Evolutionary conservation across 1,284 basidiomycete genomes (phyloP).

Genomic region (Hypsizygus ulmarius): DNA sequence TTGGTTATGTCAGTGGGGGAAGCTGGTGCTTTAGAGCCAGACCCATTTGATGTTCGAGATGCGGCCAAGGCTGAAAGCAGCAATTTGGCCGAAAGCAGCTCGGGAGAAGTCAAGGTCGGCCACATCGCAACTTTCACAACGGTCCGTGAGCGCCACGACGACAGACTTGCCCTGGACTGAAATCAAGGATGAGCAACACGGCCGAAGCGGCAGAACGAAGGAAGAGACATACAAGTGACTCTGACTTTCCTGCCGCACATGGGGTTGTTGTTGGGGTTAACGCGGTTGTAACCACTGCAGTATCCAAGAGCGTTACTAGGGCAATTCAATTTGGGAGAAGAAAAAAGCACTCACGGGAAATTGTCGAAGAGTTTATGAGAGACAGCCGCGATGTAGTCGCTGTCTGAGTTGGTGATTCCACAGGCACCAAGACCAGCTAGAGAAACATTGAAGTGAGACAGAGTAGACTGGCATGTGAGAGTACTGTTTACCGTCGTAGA

Average conservation of each 20-base stretch:
- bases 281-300: constrained; percentile 44
- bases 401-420: constrained; percentile 55
- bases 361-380: constrained; percentile 56
- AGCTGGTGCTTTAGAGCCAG: constrained; percentile 33
- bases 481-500: constrained; percentile 39
- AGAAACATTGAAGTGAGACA: constrained; percentile 8
- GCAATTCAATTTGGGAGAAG: constrained; percentile 11
- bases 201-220: not conserved
- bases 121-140: constrained; percentile 53
- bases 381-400: constrained; percentile 61
- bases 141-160: constrained; percentile 53
- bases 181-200: constrained; percentile 1
- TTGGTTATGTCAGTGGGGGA: constrained; percentile 7
- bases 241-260: constrained; percentile 50
- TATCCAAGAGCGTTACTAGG: constrained; percentile 8
- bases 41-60: constrained; percentile 49
- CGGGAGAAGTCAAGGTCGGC: constrained; percentile 61
- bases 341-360: constrained; percentile 55
- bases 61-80: constrained; percentile 44
- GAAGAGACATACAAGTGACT: constrained; percentile 42
- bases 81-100: constrained; percentile 46
- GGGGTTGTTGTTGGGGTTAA: constrained; percentile 64
- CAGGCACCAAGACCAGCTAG: constrained; percentile 67
- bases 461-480: not conserved
- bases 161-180: constrained; percentile 52